Base-by-base conservation (phyloP, 202 grass and related monocot genomes). In the Setaria italica region DNA sequence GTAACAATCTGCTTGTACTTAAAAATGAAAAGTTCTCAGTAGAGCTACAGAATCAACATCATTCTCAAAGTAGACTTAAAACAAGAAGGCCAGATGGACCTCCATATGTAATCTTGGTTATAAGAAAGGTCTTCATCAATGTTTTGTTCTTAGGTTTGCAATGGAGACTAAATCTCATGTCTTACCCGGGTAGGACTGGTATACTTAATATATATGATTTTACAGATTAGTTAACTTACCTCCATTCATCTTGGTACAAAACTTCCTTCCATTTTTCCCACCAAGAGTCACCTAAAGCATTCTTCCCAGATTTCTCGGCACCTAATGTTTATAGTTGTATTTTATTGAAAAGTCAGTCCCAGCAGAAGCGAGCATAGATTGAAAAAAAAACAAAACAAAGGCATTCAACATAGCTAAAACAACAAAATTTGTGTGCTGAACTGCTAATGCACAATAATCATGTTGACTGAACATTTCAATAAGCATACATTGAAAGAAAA, bases 221-320 rank as follows among this genome's bases (percentile, higher is more conserved):
- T 35, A 65, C 51, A 70, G 25, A 9, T 34, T 9, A 35, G 30
- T 49, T 72, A 67, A 88, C 70, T 77, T 86, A 99, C 97, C 93
- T 96, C 97, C 97, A 99, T 85, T 96, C 92, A 71, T 99, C 97
- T 86, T 99, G 97, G 72, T 99, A 94, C 67, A 99, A 80, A 92
- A 99, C 90, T 88, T 99, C 97, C 88, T 99, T 94, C 97, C 97
- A 99, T 82, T 93, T 99, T 76, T 96, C 97, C 97, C 93, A 94
- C 93, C 93, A 99, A 53, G 92, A 91, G 79, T 95, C 93, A 68
- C 91, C 90, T 80, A 92, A 88, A 77, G 79, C 90, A 80, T 96
- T 99, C 80, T 86, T 92, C 72, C 97, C 93, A 83, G 93, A 96
- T 87, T 99, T 99, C 64, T 96, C 92, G 2, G 93, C 92, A 72